Conservation (phyloP, 2,329 filamentous ascomycete genomes). For the Remersonia thermophila region DNA sequence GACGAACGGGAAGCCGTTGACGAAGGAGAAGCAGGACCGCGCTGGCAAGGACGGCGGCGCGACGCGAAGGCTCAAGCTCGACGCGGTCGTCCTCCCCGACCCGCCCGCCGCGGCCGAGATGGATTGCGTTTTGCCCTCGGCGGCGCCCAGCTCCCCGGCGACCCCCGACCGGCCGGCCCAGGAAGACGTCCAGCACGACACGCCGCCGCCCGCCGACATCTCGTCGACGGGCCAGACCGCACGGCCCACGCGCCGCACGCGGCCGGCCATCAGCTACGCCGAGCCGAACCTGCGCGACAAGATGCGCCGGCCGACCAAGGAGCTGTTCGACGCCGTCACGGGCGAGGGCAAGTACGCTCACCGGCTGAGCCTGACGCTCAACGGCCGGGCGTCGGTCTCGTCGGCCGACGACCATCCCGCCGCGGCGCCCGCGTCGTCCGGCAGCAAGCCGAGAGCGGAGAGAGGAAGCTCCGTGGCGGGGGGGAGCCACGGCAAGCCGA, state of each 20-base stretch:
- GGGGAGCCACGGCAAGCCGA: too few relatives aligned
- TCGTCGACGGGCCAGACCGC: conserved; percentile 43
- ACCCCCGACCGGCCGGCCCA: conserved; percentile 35
- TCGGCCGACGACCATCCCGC: conserved; percentile 16
- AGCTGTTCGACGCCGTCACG: conserved; percentile 60
- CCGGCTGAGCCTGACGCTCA: conserved; percentile 3
- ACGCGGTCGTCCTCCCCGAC: not conserved
- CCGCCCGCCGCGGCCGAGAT: conserved; percentile 18
- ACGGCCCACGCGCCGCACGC: conserved; percentile 54
- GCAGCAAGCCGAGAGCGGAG: conserved; percentile 23
- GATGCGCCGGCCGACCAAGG: conserved; percentile 70
- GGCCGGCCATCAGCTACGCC: conserved; percentile 63
- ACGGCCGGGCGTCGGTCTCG: not conserved
- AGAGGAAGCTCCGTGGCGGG: conserved; percentile 18
- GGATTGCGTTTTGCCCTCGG: too few relatives aligned
- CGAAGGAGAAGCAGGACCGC: conserved; percentile 18
- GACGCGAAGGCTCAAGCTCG: too few relatives aligned
- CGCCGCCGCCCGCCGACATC: conserved; percentile 48
- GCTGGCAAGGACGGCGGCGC: conserved; percentile 11
- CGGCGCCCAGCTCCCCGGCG: conserved; percentile 32
- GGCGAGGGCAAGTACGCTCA: conserved; percentile 45
- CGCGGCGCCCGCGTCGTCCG: conserved; percentile 18
- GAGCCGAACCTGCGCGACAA: conserved; percentile 73
- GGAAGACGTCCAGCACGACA: conserved; percentile 31
- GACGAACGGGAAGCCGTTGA: conserved; percentile 24